Percentiles rank a stretch among this genome's conserved stretches.
Evolutionary conservation across 352 stramenopile species (phyloP).

Genomic region (Globisporangium nagaii): DNA sequence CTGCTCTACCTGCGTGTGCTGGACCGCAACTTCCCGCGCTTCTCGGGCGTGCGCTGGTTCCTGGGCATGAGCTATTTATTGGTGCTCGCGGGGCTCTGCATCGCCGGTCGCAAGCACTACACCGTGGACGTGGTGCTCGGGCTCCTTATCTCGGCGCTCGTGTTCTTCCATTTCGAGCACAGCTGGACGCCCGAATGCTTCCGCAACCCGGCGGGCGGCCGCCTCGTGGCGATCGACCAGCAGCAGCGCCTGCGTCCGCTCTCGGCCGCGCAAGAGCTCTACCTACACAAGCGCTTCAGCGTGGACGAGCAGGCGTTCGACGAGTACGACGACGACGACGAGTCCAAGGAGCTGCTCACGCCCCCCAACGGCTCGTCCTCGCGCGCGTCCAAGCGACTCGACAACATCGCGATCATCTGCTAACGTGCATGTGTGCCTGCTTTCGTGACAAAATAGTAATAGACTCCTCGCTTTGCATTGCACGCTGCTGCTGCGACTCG

Average conservation of each 20-base stretch:
- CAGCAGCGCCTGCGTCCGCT: constrained; percentile 6
- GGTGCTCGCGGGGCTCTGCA: constrained; percentile 44
- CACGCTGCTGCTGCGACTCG: neutral
- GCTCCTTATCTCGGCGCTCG: constrained; percentile 50
- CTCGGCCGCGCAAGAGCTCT: constrained; percentile 14
- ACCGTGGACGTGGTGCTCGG: constrained; percentile 75
- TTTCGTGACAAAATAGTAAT: neutral
- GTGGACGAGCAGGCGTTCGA: constrained; percentile 44
- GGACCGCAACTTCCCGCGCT: constrained; percentile 44
- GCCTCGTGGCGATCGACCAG: constrained; percentile 17
- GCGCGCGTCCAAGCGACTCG: constrained; percentile 18
- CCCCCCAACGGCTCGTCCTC: neutral
- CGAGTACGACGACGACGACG: constrained; percentile 28
- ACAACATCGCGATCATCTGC: constrained; percentile 41
- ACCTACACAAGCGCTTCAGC: constrained; percentile 40
- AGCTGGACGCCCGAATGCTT: constrained; percentile 57
- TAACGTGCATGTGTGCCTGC: constrained; percentile 9
- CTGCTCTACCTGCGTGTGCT: constrained; percentile 60
- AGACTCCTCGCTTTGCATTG: no score
- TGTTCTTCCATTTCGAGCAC: constrained; percentile 82
- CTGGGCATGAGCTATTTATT: constrained; percentile 47
- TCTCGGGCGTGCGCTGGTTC: constrained; percentile 47
- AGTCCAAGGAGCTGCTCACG: constrained; percentile 11
- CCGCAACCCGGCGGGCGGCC: constrained; percentile 18
- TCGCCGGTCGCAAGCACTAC: constrained; percentile 71